phyloP scores from a whole-genome alignment of 208 protist genomes.

The Strigomonas oncopelti region DNA sequence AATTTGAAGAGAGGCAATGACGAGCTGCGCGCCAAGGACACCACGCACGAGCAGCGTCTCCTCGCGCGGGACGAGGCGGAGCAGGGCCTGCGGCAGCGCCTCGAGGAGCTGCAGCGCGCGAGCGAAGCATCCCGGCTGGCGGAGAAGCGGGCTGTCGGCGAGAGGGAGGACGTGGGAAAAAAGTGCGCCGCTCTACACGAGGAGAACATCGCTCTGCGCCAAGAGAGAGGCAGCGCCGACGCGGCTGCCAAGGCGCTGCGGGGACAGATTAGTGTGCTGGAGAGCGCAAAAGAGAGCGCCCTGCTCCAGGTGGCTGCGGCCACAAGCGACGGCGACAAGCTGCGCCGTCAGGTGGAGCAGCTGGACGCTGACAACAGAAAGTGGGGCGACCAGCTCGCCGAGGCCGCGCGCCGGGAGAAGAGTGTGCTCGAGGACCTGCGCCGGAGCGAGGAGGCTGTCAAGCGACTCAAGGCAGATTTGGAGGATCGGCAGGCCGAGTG shows the following conservation, averaged over 20 bases:
- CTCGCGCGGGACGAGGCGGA: constrained; percentile 22
- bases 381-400: constrained; percentile 12
- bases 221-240: not conserved
- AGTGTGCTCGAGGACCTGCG: constrained; percentile 11
- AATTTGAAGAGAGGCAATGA: constrained; percentile 19
- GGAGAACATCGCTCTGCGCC: not conserved
- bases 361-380: constrained; percentile 11
- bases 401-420: constrained; percentile 22
- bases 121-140: constrained; percentile 15
- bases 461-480: constrained; percentile 20
- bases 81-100: constrained; percentile 11
- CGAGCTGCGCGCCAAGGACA: constrained; percentile 23
- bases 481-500: constrained; percentile 42
- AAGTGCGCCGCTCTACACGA: not conserved
- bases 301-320: constrained; percentile 13
- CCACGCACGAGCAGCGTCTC: constrained; percentile 23
- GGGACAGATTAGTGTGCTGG: constrained; percentile 10
- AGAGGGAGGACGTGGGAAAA: constrained; percentile 19
- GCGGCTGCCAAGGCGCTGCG: not conserved
- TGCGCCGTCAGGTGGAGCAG: constrained; percentile 15
- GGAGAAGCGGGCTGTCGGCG: constrained; percentile 19
- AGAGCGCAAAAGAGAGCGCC: constrained; percentile 13
- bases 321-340: constrained; percentile 16
- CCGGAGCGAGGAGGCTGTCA: constrained; percentile 22
- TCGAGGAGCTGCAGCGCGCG: constrained; percentile 22